A percentile compares a stretch with the other conserved stretches of the same genome.
Evolutionary conservation across 441 rosid species (phyloP).

Genomic region (Erodium moschatum): DNA sequence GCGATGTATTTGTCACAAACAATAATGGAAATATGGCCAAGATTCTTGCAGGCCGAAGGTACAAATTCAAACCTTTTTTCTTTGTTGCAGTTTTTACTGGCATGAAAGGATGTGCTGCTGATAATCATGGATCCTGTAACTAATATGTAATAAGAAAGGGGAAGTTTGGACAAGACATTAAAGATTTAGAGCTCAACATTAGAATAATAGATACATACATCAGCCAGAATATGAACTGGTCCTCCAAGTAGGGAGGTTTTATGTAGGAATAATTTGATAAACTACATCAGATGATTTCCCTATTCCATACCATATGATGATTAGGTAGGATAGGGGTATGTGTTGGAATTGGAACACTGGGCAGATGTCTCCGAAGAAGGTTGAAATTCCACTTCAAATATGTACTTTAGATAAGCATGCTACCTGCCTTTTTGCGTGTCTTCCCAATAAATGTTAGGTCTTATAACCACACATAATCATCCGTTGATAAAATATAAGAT

Average conservation of each 20-base stretch:
- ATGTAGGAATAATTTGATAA: not conserved
- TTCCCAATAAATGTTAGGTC: not conserved
- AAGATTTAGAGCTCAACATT: too few species aligned
- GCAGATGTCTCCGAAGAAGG: not conserved
- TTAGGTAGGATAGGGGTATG: not conserved
- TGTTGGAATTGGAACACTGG: not conserved
- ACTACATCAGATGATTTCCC: not conserved
- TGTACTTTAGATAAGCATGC: not conserved
- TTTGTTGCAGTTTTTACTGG: not conserved
- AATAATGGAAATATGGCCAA: constrained; percentile 98
- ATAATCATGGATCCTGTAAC: not conserved
- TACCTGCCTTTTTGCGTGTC: not conserved
- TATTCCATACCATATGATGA: not conserved
- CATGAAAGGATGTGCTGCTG: not conserved
- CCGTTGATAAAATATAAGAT: not conserved
- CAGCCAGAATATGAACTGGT: not conserved
- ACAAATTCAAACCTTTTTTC: constrained; percentile 24
- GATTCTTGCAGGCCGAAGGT: constrained; percentile 98
- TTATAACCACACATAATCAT: not conserved
- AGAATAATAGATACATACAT: not conserved
- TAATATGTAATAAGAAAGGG: too few species aligned
- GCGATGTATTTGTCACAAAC: constrained; percentile 86
- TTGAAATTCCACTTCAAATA: not conserved
- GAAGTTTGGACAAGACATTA: too few species aligned
- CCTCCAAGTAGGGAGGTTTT: not conserved